Conservation (phyloP, 148 eudicot species). For the Chenopodium album region DNA sequence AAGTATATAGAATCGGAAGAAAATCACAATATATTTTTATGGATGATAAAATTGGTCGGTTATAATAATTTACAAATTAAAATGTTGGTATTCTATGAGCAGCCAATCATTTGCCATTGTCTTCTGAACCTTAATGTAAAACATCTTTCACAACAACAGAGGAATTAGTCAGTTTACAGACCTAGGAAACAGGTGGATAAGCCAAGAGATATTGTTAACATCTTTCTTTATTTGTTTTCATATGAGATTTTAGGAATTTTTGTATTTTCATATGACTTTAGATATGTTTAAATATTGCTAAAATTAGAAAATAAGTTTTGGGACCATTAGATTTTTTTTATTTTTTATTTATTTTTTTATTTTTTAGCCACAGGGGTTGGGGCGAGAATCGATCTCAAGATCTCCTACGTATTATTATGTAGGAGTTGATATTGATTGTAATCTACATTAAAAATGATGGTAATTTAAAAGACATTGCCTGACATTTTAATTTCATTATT, state of each 20-base stretch:
- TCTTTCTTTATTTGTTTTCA: not conserved
- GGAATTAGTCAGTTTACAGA: slow-evolving; percentile 10
- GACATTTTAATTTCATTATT: not conserved
- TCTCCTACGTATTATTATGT: too few species aligned
- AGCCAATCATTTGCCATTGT: slow-evolving; percentile 19
- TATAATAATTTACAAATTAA: not conserved
- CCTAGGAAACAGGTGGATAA: slow-evolving; percentile 24
- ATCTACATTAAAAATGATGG: too few species aligned
- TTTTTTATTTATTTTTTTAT: too few species aligned
- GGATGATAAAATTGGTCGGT: too few species aligned
- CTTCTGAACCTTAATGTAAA: slow-evolving; percentile 9
- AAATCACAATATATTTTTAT: not conserved
- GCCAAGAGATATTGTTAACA: slow-evolving; percentile 22
- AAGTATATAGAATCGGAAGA: not conserved
- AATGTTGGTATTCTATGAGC: slow-evolving; percentile 11
- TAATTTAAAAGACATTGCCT: too few species aligned
- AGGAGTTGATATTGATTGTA: too few species aligned
- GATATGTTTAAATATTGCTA: not conserved
- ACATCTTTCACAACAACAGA: slow-evolving; percentile 8
- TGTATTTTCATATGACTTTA: not conserved
- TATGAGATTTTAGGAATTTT: slow-evolving; percentile 1
- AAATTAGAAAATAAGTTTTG: not conserved
- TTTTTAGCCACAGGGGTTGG: too few species aligned
- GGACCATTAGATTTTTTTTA: not conserved
- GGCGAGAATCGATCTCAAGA: too few species aligned